Conservation (phyloP, 2,329 filamentous ascomycete species). For the Trichoderma citrinoviride region DNA sequence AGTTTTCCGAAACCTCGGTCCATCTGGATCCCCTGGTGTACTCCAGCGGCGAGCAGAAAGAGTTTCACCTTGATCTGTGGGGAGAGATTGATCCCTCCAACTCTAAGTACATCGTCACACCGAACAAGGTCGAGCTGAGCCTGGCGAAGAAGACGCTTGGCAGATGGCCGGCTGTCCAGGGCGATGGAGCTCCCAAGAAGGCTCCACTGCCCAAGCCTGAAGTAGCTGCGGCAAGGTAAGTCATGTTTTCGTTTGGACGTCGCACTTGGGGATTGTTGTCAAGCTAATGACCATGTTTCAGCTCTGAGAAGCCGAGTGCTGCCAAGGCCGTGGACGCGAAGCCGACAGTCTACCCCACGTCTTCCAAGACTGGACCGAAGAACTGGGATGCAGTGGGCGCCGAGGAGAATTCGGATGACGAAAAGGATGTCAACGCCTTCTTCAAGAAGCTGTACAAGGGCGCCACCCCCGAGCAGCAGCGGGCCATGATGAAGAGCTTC, state of each 20-base stretch:
- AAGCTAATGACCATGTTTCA: neutral
- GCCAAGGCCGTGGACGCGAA: slow-evolving; percentile 20
- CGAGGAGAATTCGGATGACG: slow-evolving; percentile 49
- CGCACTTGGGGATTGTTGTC: neutral
- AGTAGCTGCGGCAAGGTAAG: slow-evolving; percentile 28
- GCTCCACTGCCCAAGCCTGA: slow-evolving; percentile 2
- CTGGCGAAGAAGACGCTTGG: slow-evolving; percentile 65
- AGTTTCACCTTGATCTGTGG: slow-evolving; percentile 63
- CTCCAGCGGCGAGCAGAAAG: slow-evolving; percentile 55
- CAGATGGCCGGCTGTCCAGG: slow-evolving; percentile 58
- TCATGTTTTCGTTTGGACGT: neutral
- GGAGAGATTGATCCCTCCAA: slow-evolving; percentile 59
- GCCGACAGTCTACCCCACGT: slow-evolving; percentile 74
- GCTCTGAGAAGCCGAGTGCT: neutral
- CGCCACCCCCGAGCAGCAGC: slow-evolving; percentile 73
- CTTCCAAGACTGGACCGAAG: slow-evolving; percentile 77
- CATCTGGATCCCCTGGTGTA: slow-evolving; percentile 34
- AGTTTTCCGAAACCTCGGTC: slow-evolving; percentile 33
- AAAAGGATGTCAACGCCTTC: slow-evolving; percentile 70
- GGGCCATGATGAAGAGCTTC: slow-evolving; percentile 98
- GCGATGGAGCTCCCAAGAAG: neutral
- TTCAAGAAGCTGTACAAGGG: slow-evolving; percentile 86
- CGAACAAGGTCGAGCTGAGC: slow-evolving; percentile 76
- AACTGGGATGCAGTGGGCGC: slow-evolving; percentile 80
- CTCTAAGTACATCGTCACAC: slow-evolving; percentile 63